These are phyloP conservation scores for Arabis alpina DNA, from an alignment of 345 rosid species.

Conservation along the genomic window DNA sequence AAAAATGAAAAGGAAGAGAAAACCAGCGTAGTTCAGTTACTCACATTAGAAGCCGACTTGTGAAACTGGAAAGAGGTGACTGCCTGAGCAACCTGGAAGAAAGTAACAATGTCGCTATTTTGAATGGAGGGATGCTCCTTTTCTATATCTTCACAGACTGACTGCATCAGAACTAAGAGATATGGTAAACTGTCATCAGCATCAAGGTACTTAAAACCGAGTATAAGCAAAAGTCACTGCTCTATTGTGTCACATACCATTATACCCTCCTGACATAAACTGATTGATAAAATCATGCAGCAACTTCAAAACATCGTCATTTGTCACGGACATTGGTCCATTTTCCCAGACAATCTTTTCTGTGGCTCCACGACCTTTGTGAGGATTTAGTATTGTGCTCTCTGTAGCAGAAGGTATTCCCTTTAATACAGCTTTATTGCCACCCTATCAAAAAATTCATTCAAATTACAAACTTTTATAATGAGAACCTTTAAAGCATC, in stretches of 20 bases:
- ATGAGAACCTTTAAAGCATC: constrained; percentile 20
- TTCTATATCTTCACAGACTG: constrained; percentile 77
- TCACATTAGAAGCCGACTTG: constrained; percentile 70
- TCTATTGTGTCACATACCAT: constrained; percentile 55
- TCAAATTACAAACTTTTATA: not conserved
- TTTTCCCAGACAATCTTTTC: constrained; percentile 71
- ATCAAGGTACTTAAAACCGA: constrained; percentile 14
- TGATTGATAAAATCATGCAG: constrained; percentile 81
- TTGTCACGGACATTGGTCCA: constrained; percentile 54
- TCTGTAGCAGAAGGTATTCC: constrained; percentile 60
- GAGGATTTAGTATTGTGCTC: constrained; percentile 49
- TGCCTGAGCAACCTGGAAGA: constrained; percentile 85
- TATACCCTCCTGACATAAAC: constrained; percentile 84
- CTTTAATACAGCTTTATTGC: constrained; percentile 70
- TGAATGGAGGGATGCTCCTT: constrained; percentile 87
- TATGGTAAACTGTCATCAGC: constrained; percentile 35
- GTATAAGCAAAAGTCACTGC: constrained; percentile 18
- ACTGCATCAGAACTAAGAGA: constrained; percentile 77
- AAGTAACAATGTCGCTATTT: constrained; percentile 66
- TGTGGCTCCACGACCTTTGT: constrained; percentile 48
- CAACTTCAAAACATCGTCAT: constrained; percentile 58
- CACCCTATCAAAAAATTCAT: constrained; percentile 64
- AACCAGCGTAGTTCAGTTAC: constrained; percentile 34
- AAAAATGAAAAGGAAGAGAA: constrained; percentile 5
- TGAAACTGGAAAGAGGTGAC: constrained; percentile 78